Percentiles rank a stretch among this genome's conserved stretches.
These are phyloP conservation scores for Truncatella angustata DNA, from an alignment of 2,329 filamentous ascomycete genomes.

Conservation along the genomic window DNA sequence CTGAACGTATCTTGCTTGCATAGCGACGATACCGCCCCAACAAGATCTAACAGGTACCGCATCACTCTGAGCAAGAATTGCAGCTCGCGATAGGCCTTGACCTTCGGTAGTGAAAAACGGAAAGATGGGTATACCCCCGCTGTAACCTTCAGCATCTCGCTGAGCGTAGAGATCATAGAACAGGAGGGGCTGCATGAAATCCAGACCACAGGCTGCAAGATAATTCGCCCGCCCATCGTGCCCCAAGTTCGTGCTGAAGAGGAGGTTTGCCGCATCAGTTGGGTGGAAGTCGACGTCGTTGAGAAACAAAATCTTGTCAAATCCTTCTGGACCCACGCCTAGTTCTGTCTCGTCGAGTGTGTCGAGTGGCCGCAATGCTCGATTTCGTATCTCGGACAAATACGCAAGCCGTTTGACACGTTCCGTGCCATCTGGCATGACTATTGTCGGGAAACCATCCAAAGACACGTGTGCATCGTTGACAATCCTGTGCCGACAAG, in stretches of 20 bases:
- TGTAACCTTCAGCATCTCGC: constrained; percentile 63
- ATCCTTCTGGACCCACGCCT: constrained; percentile 39
- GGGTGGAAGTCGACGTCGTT: constrained; percentile 63
- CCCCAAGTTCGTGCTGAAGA: constrained; percentile 61
- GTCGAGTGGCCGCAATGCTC: constrained; percentile 63
- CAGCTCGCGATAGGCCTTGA: constrained; percentile 53
- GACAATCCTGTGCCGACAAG: constrained; percentile 51
- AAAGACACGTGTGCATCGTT: constrained; percentile 60
- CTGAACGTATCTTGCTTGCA: constrained; percentile 60
- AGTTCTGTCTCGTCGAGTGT: constrained; percentile 31
- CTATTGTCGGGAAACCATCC: constrained; percentile 54
- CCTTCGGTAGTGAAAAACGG: constrained; percentile 62
- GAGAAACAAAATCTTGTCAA: constrained; percentile 59
- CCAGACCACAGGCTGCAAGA: constrained; percentile 67
- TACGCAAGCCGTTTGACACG: constrained; percentile 73
- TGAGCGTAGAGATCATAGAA: constrained; percentile 76
- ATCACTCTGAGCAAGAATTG: constrained; percentile 59
- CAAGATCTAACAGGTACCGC: constrained; percentile 70
- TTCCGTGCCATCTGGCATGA: constrained; percentile 58
- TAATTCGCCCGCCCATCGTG: constrained; percentile 54
- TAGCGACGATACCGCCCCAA: constrained; percentile 75
- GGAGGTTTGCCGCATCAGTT: constrained; percentile 50
- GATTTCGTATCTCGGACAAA: constrained; percentile 70
- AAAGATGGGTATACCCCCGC: constrained; percentile 63
- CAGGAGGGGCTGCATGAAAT: constrained; percentile 65